A percentile compares a stretch with the other conserved stretches of the same genome.
Conservation (phyloP, 2,329 filamentous ascomycete genomes). For the Cladorrhinum sp. region DNA sequence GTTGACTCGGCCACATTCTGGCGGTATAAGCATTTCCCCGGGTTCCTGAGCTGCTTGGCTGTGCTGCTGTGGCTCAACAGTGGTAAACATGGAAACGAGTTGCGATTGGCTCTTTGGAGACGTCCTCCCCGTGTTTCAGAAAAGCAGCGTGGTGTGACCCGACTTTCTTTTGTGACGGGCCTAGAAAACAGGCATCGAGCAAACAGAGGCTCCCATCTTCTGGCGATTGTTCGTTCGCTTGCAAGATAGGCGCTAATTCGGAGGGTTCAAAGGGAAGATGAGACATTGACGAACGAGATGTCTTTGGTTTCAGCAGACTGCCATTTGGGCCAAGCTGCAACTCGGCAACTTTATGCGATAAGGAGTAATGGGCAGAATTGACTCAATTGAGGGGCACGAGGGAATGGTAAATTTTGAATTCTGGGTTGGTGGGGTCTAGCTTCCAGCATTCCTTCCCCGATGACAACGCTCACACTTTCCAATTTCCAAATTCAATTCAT, state of each 20-base stretch:
- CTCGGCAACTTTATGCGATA: constrained; percentile 6
- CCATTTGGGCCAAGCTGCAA: not conserved
- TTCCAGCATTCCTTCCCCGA: not conserved
- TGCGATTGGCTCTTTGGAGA: not conserved
- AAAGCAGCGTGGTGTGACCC: not conserved
- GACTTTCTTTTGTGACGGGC: not conserved
- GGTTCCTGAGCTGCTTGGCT: not conserved
- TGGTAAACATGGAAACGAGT: not conserved
- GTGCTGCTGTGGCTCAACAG: not conserved
- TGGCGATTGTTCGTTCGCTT: not conserved
- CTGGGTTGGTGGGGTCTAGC: not conserved
- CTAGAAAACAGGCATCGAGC: not conserved
- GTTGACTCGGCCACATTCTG: not conserved
- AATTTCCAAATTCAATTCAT: not conserved
- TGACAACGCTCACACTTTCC: not conserved
- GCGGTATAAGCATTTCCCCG: not conserved
- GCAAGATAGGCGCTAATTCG: not conserved
- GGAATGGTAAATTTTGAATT: not conserved
- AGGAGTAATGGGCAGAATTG: not conserved
- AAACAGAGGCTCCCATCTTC: not conserved
- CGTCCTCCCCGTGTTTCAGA: constrained; percentile 5
- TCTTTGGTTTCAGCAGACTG: constrained; percentile 2
- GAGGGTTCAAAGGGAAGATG: not conserved
- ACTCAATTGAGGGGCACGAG: not conserved
- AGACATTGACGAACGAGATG: not conserved